A percentile compares a stretch with the other conserved stretches of the same genome.
Conservation (phyloP, 2,329 filamentous ascomycete species). For the Trichoderma brevicompactum region DNA sequence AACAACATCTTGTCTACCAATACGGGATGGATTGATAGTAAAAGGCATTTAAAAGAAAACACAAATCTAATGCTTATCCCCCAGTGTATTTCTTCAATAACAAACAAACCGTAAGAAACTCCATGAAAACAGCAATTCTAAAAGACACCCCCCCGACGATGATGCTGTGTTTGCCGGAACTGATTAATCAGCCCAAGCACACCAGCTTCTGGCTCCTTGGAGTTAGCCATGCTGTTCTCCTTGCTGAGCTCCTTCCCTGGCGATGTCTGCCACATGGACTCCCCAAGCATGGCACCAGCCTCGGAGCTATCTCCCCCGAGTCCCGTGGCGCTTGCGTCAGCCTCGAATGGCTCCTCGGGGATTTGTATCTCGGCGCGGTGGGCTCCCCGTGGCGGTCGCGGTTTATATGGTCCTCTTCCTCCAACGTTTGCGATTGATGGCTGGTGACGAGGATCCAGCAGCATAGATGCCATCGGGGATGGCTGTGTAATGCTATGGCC, state of each 20-base stretch:
- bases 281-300: slow-evolving; percentile 56
- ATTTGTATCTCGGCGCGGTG: slow-evolving; percentile 56
- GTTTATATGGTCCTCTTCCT: slow-evolving; percentile 52
- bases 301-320: slow-evolving; percentile 61
- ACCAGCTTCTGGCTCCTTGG: slow-evolving; percentile 55
- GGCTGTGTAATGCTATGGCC: slow-evolving; percentile 53
- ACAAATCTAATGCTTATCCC: background rate
- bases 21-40: background rate
- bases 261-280: slow-evolving; percentile 64
- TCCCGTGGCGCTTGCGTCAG: slow-evolving; percentile 50
- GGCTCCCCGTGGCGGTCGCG: slow-evolving; percentile 50
- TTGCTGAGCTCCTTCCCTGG: slow-evolving; percentile 56
- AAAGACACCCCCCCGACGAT: slow-evolving; percentile 49
- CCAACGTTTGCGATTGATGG: slow-evolving; percentile 57
- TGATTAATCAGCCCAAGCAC: slow-evolving; percentile 64
- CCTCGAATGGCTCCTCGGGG: slow-evolving; percentile 61
- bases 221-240: slow-evolving; percentile 55
- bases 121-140: background rate
- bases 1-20: background rate
- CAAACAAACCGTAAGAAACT: background rate
- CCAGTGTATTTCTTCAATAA: background rate
- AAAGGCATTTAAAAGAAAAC: background rate
- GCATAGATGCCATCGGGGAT: slow-evolving; percentile 72
- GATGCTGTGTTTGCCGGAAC: slow-evolving; percentile 61
- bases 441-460: slow-evolving; percentile 77